Base-by-base conservation (phyloP, 169 alveolate species). In the Theileria parva region DNA sequence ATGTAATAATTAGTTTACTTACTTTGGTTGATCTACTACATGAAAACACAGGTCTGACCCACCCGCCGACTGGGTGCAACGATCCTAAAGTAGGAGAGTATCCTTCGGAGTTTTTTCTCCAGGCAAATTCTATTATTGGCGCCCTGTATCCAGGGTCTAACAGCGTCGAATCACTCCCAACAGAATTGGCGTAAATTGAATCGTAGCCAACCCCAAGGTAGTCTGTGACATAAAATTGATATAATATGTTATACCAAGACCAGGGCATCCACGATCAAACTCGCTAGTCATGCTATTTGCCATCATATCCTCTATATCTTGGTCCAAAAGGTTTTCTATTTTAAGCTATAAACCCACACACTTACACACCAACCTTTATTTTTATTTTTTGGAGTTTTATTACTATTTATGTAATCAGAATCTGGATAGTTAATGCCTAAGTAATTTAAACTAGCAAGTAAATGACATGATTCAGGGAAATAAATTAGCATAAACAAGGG, bases 151-250 rank as follows among this genome's bases (percentile, higher is more conserved):
- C 91, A 7, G 87, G 84, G 69, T 85, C 91, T 61, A 78, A 61
- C 64, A 77, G 48, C 0, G 87, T 61, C 0, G 78, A 81, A 37
- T 85, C 91, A 23, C 77, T 39, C 37, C 87, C 91, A 8, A 85
- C 51, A 0, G 87, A 65, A 53, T 77, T 85, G 19, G 85, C 87
- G 64, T 50, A 70, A 8, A 85, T 85, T 12, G 91, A 55, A 53
- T 85, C 91, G 34, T 85, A 85, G 23, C 91, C 91, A n/a, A 85
- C 70, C 17, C 91, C 91, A 32, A 85, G 87, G 74, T 71, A 85
- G 55, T 85, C 91, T 85, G 71, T 28, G 27, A 0, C 37, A 67
- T 34, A n/a, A 32, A 21, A 51, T 67, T 30, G 2, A 23, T 5
- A 28, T 1, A 25, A n/a, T 1, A 15, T 6, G 0, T 4, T 51